A percentile compares a stretch with the other conserved stretches of the same genome.
Conservation (phyloP, 192 early-diverging fungal species). For the Coemansia sp. region DNA sequence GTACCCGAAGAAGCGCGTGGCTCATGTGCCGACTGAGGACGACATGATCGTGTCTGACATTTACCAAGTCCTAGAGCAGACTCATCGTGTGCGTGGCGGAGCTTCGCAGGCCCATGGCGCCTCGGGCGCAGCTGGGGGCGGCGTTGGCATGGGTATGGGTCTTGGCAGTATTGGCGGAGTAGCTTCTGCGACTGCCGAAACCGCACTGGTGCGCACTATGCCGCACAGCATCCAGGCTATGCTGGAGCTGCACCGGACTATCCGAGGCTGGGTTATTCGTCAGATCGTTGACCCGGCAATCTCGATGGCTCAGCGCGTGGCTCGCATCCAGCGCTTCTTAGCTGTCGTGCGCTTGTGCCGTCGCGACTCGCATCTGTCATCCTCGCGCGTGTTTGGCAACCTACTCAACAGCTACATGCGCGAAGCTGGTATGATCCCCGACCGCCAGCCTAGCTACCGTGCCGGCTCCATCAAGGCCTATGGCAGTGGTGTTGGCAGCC, state of each 20-base stretch:
- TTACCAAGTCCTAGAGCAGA: constrained; percentile 62
- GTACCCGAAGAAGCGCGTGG: constrained; percentile 51
- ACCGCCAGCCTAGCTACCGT: constrained; percentile 51
- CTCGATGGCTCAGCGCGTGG: constrained; percentile 54
- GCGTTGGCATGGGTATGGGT: constrained; percentile 11
- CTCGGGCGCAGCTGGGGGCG: constrained; percentile 11
- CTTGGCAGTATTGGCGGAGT: constrained; percentile 1
- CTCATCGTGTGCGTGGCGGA: constrained; percentile 35
- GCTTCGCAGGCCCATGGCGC: constrained; percentile 20
- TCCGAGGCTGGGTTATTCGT: constrained; percentile 67
- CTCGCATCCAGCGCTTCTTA: constrained; percentile 61
- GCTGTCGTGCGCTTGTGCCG: constrained; percentile 61
- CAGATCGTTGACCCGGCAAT: constrained; percentile 58
- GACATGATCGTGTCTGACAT: constrained; percentile 65
- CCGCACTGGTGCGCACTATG: constrained; percentile 57
- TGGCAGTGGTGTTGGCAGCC: constrained; percentile 11
- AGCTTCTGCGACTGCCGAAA: constrained; percentile 48
- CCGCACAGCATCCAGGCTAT: constrained; percentile 67
- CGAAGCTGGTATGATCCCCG: constrained; percentile 50
- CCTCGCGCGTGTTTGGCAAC: constrained; percentile 46
- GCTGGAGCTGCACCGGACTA: constrained; percentile 63
- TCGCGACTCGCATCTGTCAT: constrained; percentile 35
- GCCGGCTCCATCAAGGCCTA: constrained; percentile 30
- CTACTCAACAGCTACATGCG: constrained; percentile 54
- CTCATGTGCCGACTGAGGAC: constrained; percentile 55